These are phyloP conservation scores for Rutstroemia sp. DNA, from an alignment of 2,329 filamentous ascomycete genomes.

Conservation along the genomic window DNA sequence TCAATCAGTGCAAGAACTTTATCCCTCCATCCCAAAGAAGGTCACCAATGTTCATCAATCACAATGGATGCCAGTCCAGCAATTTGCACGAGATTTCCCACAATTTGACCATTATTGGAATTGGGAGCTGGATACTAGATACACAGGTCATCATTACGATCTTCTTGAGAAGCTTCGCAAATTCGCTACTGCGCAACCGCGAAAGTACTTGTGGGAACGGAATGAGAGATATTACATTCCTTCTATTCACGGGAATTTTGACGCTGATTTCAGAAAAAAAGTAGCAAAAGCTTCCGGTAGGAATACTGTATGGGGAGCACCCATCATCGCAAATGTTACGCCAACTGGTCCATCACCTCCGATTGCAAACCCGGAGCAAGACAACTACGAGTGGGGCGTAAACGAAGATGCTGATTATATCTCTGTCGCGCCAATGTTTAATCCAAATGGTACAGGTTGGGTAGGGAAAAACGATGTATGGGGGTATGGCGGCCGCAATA, in stretches of 20 bases:
- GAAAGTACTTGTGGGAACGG: constrained; percentile 67
- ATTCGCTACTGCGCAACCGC: constrained; percentile 61
- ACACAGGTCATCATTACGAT: constrained; percentile 76
- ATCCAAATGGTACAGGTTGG: constrained; percentile 66
- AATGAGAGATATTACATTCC: constrained; percentile 69
- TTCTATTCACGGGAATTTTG: constrained; percentile 57
- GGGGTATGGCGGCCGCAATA: constrained; percentile 43
- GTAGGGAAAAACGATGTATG: constrained; percentile 52
- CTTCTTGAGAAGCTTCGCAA: constrained; percentile 58
- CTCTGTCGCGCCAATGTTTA: constrained; percentile 65
- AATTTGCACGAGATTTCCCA: constrained; percentile 67
- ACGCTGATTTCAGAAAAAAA: constrained; percentile 56
- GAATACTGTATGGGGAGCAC: constrained; percentile 53
- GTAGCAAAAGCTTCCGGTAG: constrained; percentile 39
- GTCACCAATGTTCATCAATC: constrained; percentile 24
- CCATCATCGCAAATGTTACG: constrained; percentile 49
- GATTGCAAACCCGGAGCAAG: constrained; percentile 47
- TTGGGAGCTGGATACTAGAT: constrained; percentile 78
- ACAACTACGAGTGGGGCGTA: constrained; percentile 69
- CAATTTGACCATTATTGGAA: constrained; percentile 56
- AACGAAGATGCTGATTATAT: constrained; percentile 67
- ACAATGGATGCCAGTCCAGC: constrained; percentile 58
- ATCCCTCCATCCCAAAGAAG: constrained; percentile 59
- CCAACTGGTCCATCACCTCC: constrained; percentile 60
- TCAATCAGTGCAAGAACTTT: constrained; percentile 66